Evolutionary conservation across 805 yeast species (phyloP).

Genomic region (Yamadazyma scolyti): DNA sequence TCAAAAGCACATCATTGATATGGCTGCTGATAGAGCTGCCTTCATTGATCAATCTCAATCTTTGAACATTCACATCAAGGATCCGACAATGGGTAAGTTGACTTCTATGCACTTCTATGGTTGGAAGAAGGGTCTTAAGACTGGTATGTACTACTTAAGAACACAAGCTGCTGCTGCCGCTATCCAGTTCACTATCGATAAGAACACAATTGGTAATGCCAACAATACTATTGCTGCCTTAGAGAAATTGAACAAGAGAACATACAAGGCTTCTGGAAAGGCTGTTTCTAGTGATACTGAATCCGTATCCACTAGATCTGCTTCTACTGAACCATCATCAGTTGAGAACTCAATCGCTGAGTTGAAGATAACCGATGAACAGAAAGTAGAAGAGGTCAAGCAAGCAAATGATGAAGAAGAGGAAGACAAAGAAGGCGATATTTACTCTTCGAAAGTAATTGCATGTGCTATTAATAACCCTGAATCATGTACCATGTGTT

Average conservation of each 20-base stretch:
- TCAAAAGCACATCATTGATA: slow-evolving; percentile 54
- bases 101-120: slow-evolving; percentile 99
- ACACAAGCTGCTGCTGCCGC: slow-evolving; percentile 98
- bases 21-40: slow-evolving; percentile 75
- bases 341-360: slow-evolving; percentile 47
- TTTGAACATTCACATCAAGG: slow-evolving; percentile 80
- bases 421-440: slow-evolving; percentile 58
- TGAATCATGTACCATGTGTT: slow-evolving; percentile 98
- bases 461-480: slow-evolving; percentile 98
- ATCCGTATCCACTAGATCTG: slow-evolving; percentile 18
- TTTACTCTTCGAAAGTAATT: slow-evolving; percentile 87
- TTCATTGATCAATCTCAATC: slow-evolving; percentile 91
- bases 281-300: slow-evolving; percentile 14
- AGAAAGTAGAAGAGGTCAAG: slow-evolving; percentile 12
- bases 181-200: slow-evolving; percentile 72
- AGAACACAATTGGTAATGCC: slow-evolving; percentile 36
- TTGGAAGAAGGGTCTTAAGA: slow-evolving; percentile 97
- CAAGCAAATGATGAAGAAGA: slow-evolving; percentile 10
- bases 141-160: slow-evolving; percentile 97
- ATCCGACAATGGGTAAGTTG: slow-evolving; percentile 93
- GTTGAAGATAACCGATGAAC: slow-evolving; percentile 32
- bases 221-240: slow-evolving; percentile 35
- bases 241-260: slow-evolving; percentile 38
- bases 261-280: slow-evolving; percentile 21
- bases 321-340: slow-evolving; percentile 38